Conservation (phyloP, 768 basidiomycete genomes). For the Naganishia onofrii region DNA sequence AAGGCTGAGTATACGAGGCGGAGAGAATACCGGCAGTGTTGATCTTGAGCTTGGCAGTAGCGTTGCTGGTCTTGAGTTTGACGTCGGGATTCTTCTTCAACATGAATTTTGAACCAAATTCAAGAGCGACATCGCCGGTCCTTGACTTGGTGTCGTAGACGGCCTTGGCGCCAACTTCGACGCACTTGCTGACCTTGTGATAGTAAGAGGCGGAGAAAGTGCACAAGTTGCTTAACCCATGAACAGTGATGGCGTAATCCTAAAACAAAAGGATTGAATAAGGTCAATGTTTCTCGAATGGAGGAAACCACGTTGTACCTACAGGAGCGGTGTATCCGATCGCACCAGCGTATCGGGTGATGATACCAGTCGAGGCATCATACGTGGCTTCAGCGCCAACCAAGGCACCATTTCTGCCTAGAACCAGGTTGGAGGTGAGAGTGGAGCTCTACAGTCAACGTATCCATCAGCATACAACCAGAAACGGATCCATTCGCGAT, state of each 20-base stretch:
- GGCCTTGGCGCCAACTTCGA: slow-evolving; percentile 58
- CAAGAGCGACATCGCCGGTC: slow-evolving; percentile 77
- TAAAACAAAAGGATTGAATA: not conserved
- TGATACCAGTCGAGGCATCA: slow-evolving; percentile 88
- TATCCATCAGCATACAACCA: not conserved
- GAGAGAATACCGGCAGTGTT: slow-evolving; percentile 90
- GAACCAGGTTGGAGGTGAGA: slow-evolving; percentile 90
- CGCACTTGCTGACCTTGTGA: slow-evolving; percentile 60
- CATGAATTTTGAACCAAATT: slow-evolving; percentile 92
- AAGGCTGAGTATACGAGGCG: slow-evolving; percentile 80
- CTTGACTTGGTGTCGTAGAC: slow-evolving; percentile 92
- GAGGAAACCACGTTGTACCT: slow-evolving; percentile 52
- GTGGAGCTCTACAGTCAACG: slow-evolving; percentile 72
- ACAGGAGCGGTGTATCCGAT: slow-evolving; percentile 89
- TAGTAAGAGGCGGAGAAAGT: slow-evolving; percentile 96
- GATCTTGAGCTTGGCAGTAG: slow-evolving; percentile 65
- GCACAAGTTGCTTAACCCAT: slow-evolving; percentile 89
- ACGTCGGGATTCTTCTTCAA: slow-evolving; percentile 83
- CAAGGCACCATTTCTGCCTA: slow-evolving; percentile 96
- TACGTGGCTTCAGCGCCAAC: slow-evolving; percentile 93
- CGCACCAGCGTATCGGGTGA: slow-evolving; percentile 87
- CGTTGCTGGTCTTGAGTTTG: slow-evolving; percentile 58
- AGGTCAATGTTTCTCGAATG: not conserved
- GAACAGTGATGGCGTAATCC: slow-evolving; percentile 79
- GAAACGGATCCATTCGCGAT: not conserved